These are phyloP conservation scores for Berkeleyomyces basicola DNA, from an alignment of 2,329 filamentous ascomycete species.

Conservation along the genomic window DNA sequence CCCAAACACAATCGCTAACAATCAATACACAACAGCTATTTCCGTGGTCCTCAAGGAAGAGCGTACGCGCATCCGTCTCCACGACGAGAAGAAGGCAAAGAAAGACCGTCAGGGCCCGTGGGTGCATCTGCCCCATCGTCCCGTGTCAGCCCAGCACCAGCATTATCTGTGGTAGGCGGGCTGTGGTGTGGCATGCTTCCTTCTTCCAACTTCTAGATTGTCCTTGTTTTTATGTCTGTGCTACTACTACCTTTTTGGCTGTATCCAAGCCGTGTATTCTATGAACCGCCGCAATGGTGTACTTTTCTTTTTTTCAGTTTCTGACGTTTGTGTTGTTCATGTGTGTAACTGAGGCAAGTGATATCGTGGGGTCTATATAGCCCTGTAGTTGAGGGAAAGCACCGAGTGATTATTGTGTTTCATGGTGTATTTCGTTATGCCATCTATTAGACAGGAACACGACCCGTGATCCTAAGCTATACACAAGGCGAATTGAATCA, in stretches of 20 bases:
- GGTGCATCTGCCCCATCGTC: slow-evolving; percentile 75
- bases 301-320: not conserved
- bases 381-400: not conserved
- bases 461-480: not conserved
- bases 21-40: slow-evolving; percentile 38
- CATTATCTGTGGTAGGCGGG: slow-evolving; percentile 74
- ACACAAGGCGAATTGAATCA: not conserved
- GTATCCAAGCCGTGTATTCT: slow-evolving; percentile 7
- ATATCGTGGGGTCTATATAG: not conserved
- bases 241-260: not conserved
- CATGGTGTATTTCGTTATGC: not conserved
- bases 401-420: not conserved
- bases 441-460: not conserved
- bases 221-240: not conserved
- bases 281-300: not conserved
- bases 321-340: not conserved
- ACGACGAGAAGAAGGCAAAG: slow-evolving; percentile 62
- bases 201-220: not conserved
- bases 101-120: slow-evolving; percentile 61
- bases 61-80: slow-evolving; percentile 67
- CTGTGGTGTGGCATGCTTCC: not conserved
- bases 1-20: slow-evolving; percentile 11
- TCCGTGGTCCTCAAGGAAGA: slow-evolving; percentile 83
- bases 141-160: slow-evolving; percentile 67
- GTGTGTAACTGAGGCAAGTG: not conserved